Base-by-base conservation (phyloP, 140 eudicot genomes). In the Senecio squalidus region DNA sequence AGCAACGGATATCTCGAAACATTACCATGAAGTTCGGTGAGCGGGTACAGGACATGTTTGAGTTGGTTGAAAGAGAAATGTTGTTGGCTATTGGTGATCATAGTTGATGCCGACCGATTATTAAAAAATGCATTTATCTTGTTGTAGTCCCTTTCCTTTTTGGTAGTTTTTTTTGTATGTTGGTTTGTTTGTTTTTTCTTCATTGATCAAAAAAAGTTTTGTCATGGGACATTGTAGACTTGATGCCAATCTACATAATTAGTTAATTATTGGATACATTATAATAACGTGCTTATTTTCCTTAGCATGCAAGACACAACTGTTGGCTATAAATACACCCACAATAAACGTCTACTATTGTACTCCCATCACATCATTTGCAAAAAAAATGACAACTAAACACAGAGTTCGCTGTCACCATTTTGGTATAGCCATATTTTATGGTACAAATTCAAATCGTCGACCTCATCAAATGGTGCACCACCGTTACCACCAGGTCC, bases 1-100 rank as follows among this genome's bases (percentile, higher is more conserved):
- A 81, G 80, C 74, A 83, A n/a, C 72, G 92, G 65, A 74, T 91
- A 47, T 68, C 81, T 0, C 68, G 67, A 67, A 91, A 86, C 60
- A 55, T 91, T 22, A 13, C 57, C 3, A 74, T 33, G 5, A 91
- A 81, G 77, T 91, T 86, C 18, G 60, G 74, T 14, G 70, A 58
- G 16, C 71, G 82, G 47, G 14, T 75, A 36, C 76, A 59, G 67
- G 86, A 87, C 36, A 79, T 84, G 41, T 51, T 81, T 0, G 80
- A 66, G 22, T 68, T 74, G 65, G 76, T 84, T 6, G 90, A 84
- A 51, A 76, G 78, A 53, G 98, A 84, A 64, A 76, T 72, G 15
- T 50, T 78, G 43, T 30, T 81, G 41, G 68, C 76, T 20, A 64
- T 43, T 74, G 60, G 58, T 48, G 50, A 30, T n/a, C 9, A 23